Percentiles rank a stretch among this genome's conserved stretches.
These are phyloP conservation scores for Fusarium sp. DNA, from an alignment of 2,329 filamentous ascomycete genomes.

Conservation along the genomic window DNA sequence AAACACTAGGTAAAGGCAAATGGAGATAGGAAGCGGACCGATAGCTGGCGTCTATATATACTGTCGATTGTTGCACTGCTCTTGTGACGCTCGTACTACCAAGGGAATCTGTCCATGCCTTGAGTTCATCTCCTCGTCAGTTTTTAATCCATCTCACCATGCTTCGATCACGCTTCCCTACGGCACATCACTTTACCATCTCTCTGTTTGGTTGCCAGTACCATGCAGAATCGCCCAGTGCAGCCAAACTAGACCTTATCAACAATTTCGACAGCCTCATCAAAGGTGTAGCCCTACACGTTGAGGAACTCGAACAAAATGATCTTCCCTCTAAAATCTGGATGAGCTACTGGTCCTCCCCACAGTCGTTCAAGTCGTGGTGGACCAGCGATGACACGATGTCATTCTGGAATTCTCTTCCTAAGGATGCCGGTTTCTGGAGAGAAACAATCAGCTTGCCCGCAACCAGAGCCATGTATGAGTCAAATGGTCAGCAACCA, in stretches of 20 bases:
- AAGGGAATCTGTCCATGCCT: background rate
- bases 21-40: background rate
- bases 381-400: background rate
- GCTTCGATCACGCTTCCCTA: background rate
- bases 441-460: conserved; percentile 15
- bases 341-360: background rate
- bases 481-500: background rate
- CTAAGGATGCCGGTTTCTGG: conserved; percentile 21
- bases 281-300: background rate
- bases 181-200: background rate
- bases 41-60: background rate
- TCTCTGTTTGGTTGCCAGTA: background rate
- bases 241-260: background rate
- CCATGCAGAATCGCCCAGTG: background rate
- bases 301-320: background rate
- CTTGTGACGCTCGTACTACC: background rate
- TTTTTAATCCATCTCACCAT: background rate
- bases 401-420: conserved; percentile 14
- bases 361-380: background rate
- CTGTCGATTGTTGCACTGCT: background rate
- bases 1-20: background rate
- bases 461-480: conserved; percentile 9
- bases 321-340: background rate
- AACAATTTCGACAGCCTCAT: background rate
- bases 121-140: background rate